These are phyloP conservation scores for Trichosporon asahii DNA, from an alignment of 1,284 basidiomycete species.

Conservation along the genomic window DNA sequence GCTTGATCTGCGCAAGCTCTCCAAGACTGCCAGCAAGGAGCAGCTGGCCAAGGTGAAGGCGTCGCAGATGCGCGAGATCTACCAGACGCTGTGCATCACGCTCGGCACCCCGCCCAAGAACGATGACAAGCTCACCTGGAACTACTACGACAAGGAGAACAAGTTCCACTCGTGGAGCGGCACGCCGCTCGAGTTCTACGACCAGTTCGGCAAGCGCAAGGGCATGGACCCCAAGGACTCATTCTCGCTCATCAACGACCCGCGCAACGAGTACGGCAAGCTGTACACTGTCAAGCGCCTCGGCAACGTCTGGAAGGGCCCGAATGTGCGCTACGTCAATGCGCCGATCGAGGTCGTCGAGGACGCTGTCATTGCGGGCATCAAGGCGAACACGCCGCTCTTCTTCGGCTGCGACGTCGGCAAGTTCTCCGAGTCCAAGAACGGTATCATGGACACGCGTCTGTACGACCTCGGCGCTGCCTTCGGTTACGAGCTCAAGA, in stretches of 20 bases:
- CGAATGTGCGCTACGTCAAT: conserved; percentile 82
- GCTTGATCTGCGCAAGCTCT: conserved; percentile 63
- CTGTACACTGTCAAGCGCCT: conserved; percentile 91
- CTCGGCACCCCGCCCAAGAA: conserved; percentile 78
- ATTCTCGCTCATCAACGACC: conserved; percentile 93
- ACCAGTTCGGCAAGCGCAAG: conserved; percentile 43
- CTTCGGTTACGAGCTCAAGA: conserved; percentile 59
- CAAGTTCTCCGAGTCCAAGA: conserved; percentile 45
- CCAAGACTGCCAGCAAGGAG: conserved; percentile 9
- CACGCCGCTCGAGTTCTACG: conserved; percentile 76
- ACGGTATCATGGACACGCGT: conserved; percentile 80
- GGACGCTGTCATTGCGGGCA: conserved; percentile 70
- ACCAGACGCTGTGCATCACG: conserved; percentile 78
- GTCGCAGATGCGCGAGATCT: conserved; percentile 76
- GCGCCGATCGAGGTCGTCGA: conserved; percentile 77
- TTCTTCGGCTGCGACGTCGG: conserved; percentile 83
- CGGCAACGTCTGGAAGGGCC: conserved; percentile 84
- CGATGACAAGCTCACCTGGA: conserved; percentile 73
- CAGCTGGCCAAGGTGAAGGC: conserved; percentile 64
- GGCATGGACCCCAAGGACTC: conserved; percentile 56
- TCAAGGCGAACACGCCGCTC: conserved; percentile 85
- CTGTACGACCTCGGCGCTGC: conserved; percentile 78
- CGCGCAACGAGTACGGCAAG: conserved; percentile 74
- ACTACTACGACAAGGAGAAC: conserved; percentile 76
- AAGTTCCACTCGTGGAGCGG: conserved; percentile 71